Evolutionary conservation across 139 green algal genomes (phyloP).

Genomic region (Micromonas pusilla): DNA sequence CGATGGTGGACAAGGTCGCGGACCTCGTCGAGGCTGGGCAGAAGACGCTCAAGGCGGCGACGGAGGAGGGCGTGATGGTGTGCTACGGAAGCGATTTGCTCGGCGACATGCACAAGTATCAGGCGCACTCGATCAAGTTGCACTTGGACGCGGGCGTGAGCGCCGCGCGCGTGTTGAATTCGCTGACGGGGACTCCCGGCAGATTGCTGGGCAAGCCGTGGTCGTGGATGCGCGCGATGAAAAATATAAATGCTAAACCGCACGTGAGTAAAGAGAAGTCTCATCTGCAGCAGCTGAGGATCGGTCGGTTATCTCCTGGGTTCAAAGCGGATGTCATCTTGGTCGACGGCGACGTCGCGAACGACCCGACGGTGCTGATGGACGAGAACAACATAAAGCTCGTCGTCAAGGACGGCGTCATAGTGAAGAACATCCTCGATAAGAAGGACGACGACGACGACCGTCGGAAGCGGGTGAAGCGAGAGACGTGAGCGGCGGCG

Average conservation of each 20-base stretch:
- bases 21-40: constrained; percentile 45
- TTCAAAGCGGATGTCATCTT: background rate
- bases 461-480: no score
- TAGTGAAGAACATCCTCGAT: background rate
- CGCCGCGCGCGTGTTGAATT: background rate
- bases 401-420: background rate
- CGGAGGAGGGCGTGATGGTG: constrained; percentile 36
- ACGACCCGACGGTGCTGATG: constrained; percentile 1
- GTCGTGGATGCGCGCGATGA: no score
- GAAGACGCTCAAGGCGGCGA: constrained; percentile 34
- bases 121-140: constrained; percentile 29
- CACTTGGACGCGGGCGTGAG: background rate
- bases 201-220: no score
- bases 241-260: no score
- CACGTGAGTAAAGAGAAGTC: no score
- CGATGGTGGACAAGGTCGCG: constrained; percentile 53
- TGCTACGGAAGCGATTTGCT: constrained; percentile 54
- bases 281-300: no score
- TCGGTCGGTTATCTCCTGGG: no score
- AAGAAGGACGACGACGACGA: background rate
- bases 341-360: background rate
- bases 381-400: background rate
- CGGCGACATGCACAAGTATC: constrained; percentile 45
- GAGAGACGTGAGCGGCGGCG: no score
- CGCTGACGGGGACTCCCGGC: no score